Conservation (phyloP, 2,329 filamentous ascomycete genomes). For the Aspergillus sp. region DNA sequence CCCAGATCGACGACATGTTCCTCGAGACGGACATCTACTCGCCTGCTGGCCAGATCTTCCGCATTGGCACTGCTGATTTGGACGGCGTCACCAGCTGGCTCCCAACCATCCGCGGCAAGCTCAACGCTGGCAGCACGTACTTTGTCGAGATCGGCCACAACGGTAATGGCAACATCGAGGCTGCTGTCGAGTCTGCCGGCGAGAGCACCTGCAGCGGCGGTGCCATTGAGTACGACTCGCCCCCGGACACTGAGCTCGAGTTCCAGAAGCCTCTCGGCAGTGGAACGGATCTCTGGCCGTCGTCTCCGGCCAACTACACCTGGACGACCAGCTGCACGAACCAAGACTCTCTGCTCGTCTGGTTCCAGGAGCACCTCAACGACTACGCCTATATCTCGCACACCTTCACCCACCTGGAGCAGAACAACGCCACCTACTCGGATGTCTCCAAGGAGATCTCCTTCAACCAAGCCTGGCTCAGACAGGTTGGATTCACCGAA, state of each 20-base stretch:
- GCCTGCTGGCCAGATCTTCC: conserved; percentile 51
- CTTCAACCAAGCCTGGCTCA: conserved; percentile 61
- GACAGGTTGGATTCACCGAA: conserved; percentile 51
- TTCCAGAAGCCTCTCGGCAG: conserved; percentile 53
- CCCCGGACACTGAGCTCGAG: conserved; percentile 49
- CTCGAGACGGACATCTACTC: conserved; percentile 53
- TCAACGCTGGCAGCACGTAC: conserved; percentile 54
- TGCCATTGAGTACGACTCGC: conserved; percentile 48
- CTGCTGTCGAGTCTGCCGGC: conserved; percentile 26
- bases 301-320: conserved; percentile 43
- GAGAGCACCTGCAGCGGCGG: conserved; percentile 30
- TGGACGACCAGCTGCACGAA: conserved; percentile 53
- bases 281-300: conserved; percentile 52
- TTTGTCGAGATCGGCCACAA: conserved; percentile 58
- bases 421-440: conserved; percentile 61
- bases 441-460: conserved; percentile 59
- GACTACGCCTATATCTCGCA: conserved; percentile 61
- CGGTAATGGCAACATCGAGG: conserved; percentile 54
- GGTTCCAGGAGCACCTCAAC: conserved; percentile 54
- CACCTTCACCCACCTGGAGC: conserved; percentile 60
- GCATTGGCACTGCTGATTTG: conserved; percentile 50
- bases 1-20: conserved; percentile 65
- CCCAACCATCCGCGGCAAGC: conserved; percentile 43
- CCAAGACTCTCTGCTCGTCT: conserved; percentile 53
- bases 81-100: conserved; percentile 46